Conservation (phyloP, 2,329 filamentous ascomycete genomes). For the Aspergillus phoenicis region DNA sequence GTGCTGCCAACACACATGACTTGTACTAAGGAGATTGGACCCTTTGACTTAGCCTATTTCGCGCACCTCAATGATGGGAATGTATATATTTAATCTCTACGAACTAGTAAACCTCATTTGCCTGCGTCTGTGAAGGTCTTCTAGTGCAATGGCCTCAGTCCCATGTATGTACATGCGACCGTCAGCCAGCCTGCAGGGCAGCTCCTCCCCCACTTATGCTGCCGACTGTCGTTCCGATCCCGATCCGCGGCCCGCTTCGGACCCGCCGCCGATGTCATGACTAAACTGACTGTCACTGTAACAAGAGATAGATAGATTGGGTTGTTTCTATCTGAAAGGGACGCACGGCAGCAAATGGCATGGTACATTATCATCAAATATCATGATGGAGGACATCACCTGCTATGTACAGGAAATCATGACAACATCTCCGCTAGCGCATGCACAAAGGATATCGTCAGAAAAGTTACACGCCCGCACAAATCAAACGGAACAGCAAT, state of each 20-base stretch:
- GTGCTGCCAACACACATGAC: not conserved
- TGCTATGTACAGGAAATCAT: conserved; percentile 17
- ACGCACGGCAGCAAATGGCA: not conserved
- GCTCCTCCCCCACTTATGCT: not conserved
- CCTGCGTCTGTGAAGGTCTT: too few relatives aligned
- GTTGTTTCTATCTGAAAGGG: too few relatives aligned
- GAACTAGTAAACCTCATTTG: too few relatives aligned
- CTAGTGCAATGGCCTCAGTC: not conserved
- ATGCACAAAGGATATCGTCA: conserved; percentile 4
- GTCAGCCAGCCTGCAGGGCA: too few relatives aligned
- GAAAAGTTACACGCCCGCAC: not conserved
- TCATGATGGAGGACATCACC: conserved; percentile 10
- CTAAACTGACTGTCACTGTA: not conserved
- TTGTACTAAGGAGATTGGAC: not conserved
- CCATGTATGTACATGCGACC: too few relatives aligned
- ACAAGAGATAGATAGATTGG: not conserved
- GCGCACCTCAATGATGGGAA: too few relatives aligned
- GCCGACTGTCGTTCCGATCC: conserved; percentile 5
- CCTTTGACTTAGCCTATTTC: not conserved
- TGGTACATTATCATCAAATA: conserved; percentile 11
- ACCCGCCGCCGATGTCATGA: not conserved
- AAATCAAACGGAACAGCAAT: not conserved
- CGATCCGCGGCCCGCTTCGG: conserved; percentile 23
- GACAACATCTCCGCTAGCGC: conserved; percentile 1
- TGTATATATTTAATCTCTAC: not conserved